Evolutionary conservation across 2,329 filamentous ascomycete species (phyloP), one percentile per base, ranked within the genome.

Genomic region (Didymella pomorum): DNA sequence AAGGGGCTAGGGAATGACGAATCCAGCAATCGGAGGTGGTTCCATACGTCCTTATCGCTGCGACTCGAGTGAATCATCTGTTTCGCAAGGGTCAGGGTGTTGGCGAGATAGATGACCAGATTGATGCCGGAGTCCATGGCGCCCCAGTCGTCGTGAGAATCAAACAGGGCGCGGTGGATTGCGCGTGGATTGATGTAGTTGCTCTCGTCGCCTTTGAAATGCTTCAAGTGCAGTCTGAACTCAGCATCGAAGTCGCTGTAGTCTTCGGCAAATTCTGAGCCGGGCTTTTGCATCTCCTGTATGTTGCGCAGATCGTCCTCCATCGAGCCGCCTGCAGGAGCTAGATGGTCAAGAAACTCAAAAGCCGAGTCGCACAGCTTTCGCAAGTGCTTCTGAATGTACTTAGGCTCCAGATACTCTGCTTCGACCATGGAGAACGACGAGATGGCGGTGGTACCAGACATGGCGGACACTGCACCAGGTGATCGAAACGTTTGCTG

Each of bases 371-470:
- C 58, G 48, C 70, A 71, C 12, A 83, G 69, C 54, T 77, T 74
- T 21, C 74, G 73, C 28, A 83, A 61, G 20, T 74, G 71, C 46
- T 77, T 77, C 5, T 80, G 49, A 44, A 83, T 80, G 35, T 74
- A 64, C 29, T 78, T 78, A 4, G 73, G 52, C 42, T 82, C 78
- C 10, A 83, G 68, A 11, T 76, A 71, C 23, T 76, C 71, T 26
- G 79, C 71, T 52, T 82, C 79, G 33, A 78, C 76, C 57, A 76
- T 74, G 6, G 80, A 81, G 54, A 80, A 79, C 2, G 80, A 79
- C 0, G 80, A 80, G 42, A 79, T 79, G 4, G 78, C 79, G 2
- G 81, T 82, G 2, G 78, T 82, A 14, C 79, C 79, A 4, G 81
- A 82, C 66, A 81, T 78, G 39, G 72, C 76, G 6, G 80, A 82